Conservation (phyloP, 1,284 basidiomycete species). For the Malassezia sympodialis region DNA sequence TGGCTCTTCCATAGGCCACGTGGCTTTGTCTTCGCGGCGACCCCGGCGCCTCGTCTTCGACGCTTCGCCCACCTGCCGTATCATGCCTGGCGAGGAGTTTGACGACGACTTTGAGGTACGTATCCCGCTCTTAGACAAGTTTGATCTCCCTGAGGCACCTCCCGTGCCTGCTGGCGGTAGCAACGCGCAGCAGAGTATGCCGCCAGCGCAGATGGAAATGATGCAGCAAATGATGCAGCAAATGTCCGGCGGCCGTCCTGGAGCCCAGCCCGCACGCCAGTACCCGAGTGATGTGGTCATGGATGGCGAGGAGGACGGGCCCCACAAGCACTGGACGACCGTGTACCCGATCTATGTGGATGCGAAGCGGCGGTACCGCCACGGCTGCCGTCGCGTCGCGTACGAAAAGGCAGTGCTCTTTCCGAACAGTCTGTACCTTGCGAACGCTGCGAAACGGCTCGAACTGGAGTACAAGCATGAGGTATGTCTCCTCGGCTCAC, state of each 20-base stretch:
- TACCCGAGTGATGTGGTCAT: conserved; percentile 11
- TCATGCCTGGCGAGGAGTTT: conserved; percentile 30
- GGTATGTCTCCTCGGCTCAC: conserved; percentile 49
- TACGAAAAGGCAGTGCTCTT: conserved; percentile 77
- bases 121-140: background rate
- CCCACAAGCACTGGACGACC: conserved; percentile 67
- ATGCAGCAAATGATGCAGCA: conserved; percentile 41
- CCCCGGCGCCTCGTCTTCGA: background rate
- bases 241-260: conserved; percentile 23
- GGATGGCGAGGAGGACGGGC: conserved; percentile 19
- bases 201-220: conserved; percentile 31
- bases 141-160: conserved; percentile 22
- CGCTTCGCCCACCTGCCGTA: background rate
- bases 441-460: conserved; percentile 66
- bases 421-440: conserved; percentile 83
- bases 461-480: conserved; percentile 75
- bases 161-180: conserved; percentile 6
- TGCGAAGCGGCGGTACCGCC: conserved; percentile 75
- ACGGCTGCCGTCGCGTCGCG: conserved; percentile 69
- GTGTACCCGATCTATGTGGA: conserved; percentile 96
- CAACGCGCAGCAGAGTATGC: conserved; percentile 8
- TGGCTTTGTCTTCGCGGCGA: conserved; percentile 2
- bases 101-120: conserved; percentile 47
- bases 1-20: background rate
- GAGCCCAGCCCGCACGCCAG: conserved; percentile 15